A percentile compares a stretch with the other conserved stretches of the same genome.
These are phyloP conservation scores for Medicago ruthenica DNA, from an alignment of 306 rosid species.

Conservation along the genomic window DNA sequence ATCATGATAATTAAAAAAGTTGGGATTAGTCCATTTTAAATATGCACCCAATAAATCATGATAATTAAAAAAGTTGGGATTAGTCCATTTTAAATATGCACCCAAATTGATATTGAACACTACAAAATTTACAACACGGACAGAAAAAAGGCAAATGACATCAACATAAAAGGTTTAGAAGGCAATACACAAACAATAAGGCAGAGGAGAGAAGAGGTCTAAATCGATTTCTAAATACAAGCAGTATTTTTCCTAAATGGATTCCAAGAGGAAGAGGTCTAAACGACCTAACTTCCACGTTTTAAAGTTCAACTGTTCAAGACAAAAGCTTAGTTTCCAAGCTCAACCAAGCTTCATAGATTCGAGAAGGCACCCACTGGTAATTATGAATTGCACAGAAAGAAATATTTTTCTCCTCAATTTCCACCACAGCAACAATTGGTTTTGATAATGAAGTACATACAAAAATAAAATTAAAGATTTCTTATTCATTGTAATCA, in stretches of 20 bases:
- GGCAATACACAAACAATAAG: slow-evolving; percentile 14
- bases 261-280: neutral
- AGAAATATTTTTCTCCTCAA: too few relatives aligned
- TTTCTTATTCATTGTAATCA: too few relatives aligned
- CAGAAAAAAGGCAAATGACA: neutral
- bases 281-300: too few relatives aligned
- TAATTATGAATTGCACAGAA: too few relatives aligned
- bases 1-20: slow-evolving; percentile 12
- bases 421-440: too few relatives aligned
- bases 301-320: too few relatives aligned
- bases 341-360: too few relatives aligned
- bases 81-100: slow-evolving; percentile 17
- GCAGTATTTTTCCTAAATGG: neutral
- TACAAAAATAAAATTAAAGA: too few relatives aligned
- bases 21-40: slow-evolving; percentile 7
- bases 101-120: slow-evolving; percentile 18
- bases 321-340: too few relatives aligned
- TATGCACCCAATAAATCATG: slow-evolving; percentile 6
- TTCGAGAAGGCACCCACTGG: too few relatives aligned
- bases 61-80: slow-evolving; percentile 14
- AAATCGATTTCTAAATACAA: neutral
- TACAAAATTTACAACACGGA: neutral
- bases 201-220: slow-evolving; percentile 16
- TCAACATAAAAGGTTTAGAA: slow-evolving; percentile 18
- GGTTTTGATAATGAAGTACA: too few relatives aligned